Base-by-base conservation (phyloP, 176 grass and related monocot genomes). In the Zoysia pacifica region DNA sequence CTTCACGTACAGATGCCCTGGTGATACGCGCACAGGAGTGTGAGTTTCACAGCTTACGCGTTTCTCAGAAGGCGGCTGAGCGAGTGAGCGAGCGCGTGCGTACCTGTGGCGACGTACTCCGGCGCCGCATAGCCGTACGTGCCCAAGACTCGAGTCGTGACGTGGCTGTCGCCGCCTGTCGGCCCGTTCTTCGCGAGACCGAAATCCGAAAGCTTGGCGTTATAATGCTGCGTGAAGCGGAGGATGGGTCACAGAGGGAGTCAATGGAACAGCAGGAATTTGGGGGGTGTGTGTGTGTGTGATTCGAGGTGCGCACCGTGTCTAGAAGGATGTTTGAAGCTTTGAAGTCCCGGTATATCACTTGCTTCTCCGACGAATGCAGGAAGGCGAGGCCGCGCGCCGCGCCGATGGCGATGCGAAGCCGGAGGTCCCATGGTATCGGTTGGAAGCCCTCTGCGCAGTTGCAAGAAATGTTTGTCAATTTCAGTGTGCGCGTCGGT, bases 81-180 rank as follows among this genome's bases (percentile, higher is more conserved):
- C 28, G 28, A 28, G 28, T 28, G 28, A 28, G 28, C 28, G 55
- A 6, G 13, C 43, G 44, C 43, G 20, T 46, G n/a, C 44, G 53
- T 75, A 49, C 74, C 81, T 1, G 85, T 87, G 2, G 94, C 89
- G 3, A 93, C 87, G 82, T 97, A 97, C 72, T 97, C 94, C 6
- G 94, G 94, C 7, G 94, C 94, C 15, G 94, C 91, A 45, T 97
- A 97, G 4, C 94, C 94, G 54, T 93, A 85, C 5, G 94, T 97
- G 42, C 94, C 94, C 94, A 97, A 93, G 7, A 97, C 86, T 6
- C 94, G 89, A 2, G 94, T 97, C 0, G 86, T 91, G 16, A 97
- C 89, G 75, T 97, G 94, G 80, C 86, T 87, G 60, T 75, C 82
- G 35, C 86, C 80, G 60, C 86, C 86, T 5, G 80, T 75, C 1